phyloP scores from a whole-genome alignment of 768 basidiomycete genomes.

The Auricularia sp. region DNA sequence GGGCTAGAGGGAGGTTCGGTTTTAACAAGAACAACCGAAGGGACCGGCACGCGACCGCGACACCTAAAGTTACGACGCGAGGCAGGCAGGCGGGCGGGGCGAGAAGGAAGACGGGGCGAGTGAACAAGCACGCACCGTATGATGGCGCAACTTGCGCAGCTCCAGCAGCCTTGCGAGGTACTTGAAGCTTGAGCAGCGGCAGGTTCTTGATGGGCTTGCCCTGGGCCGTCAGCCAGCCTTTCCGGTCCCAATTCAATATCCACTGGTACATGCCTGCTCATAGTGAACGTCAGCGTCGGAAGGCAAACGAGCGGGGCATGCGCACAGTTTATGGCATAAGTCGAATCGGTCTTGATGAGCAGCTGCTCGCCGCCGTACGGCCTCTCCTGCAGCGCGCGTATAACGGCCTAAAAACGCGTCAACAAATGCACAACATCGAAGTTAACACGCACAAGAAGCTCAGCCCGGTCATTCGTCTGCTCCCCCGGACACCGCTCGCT shows the following conservation, averaged over 20 bases:
- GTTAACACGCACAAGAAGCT: slow-evolving; percentile 85
- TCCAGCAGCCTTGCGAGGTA: slow-evolving; percentile 49
- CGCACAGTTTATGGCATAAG: slow-evolving; percentile 72
- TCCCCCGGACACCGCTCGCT: slow-evolving; percentile 54
- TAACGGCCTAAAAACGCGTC: slow-evolving; percentile 52
- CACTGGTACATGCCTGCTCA: slow-evolving; percentile 8
- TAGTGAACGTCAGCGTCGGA: not conserved
- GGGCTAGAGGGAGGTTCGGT: too few species aligned
- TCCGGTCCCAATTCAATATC: slow-evolving; percentile 7
- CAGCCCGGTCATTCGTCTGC: slow-evolving; percentile 84
- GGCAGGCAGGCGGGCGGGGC: too few species aligned
- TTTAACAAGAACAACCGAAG: too few species aligned
- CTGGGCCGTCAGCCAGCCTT: slow-evolving; percentile 32
- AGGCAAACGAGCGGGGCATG: not conserved
- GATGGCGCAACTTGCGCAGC: not conserved
- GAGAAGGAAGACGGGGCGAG: too few species aligned
- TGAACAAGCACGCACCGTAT: too few species aligned
- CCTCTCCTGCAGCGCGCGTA: slow-evolving; percentile 69
- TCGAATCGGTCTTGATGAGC: slow-evolving; percentile 76
- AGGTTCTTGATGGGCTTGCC: slow-evolving; percentile 63
- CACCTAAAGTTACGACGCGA: too few species aligned
- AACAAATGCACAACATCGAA: too few species aligned
- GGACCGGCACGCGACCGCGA: too few species aligned
- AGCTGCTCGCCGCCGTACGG: slow-evolving; percentile 46
- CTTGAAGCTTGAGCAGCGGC: slow-evolving; percentile 52